These are phyloP conservation scores for Thalassiosira mediterranea DNA, from an alignment of 352 stramenopile genomes.

Conservation along the genomic window DNA sequence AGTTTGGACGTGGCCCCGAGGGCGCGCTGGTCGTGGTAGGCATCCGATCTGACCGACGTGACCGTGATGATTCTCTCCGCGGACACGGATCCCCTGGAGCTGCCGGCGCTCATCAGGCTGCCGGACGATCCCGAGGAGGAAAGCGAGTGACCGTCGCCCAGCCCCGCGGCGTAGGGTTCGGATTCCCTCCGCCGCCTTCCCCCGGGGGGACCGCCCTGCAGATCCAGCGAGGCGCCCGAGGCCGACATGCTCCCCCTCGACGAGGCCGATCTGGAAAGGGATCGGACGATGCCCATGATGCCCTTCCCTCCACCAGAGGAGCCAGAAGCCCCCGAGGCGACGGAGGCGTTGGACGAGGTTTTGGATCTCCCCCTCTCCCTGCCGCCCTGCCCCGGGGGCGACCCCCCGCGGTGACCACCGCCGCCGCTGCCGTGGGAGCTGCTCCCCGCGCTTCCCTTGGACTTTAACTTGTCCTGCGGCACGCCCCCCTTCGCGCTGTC, in stretches of 20 bases:
- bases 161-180: too few relatives aligned
- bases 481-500: too few relatives aligned
- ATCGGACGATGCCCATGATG: constrained; percentile 7
- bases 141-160: constrained; percentile 7
- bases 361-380: background rate
- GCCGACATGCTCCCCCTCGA: background rate
- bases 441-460: background rate
- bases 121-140: background rate
- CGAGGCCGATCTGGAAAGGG: background rate
- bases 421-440: background rate
- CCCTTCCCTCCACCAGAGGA: too few relatives aligned
- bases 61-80: constrained; percentile 55
- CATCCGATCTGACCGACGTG: constrained; percentile 77
- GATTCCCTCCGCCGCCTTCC: background rate
- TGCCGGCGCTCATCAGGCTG: background rate
- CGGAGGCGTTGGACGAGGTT: too few relatives aligned
- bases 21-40: constrained; percentile 81
- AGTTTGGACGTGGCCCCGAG: constrained; percentile 75
- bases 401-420: background rate
- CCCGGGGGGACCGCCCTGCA: background rate
- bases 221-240: background rate
- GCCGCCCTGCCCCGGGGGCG: too few relatives aligned
- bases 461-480: background rate
- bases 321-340: too few relatives aligned
- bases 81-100: background rate